Base-by-base conservation (phyloP, 345 rosid genomes). In the Laguncularia racemosa region DNA sequence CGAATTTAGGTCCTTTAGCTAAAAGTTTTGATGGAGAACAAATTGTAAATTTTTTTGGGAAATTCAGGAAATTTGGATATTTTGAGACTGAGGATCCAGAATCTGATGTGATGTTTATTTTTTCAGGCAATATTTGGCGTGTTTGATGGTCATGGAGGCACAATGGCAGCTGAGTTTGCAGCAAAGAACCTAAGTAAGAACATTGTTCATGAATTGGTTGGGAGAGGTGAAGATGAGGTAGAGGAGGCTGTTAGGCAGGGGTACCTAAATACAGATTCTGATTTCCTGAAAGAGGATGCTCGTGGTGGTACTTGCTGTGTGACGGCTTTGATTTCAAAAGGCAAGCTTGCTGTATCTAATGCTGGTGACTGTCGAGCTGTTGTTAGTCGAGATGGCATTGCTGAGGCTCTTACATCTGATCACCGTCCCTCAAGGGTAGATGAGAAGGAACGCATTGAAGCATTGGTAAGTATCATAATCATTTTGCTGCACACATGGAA, bases 361-460 rank as follows among this genome's bases (percentile, higher is more conserved):
- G 93, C 83, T 0, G 98, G 96, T 17, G 96, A 92, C 53, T 92
- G 96, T 59, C 95, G 98, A 11, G 95, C 98, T 50, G 98, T 92
- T 52, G 60, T 92, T 78, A 83, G 98, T 70, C 60, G 65, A 7
- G 84, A 78, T 59, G 96, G 98, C 19, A 63, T 69, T 0, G 95
- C 95, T 0, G 76, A 88, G 75, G 86, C 93, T 17, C 82, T 92
- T 1, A 86, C 98, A 13, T 78, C 85, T 14, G 98, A 92, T 48
- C 98, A 92, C 68, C 76, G 93, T 16, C 91, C 95, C 13, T 77
- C 80, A 0, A 77, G 98, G 80, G 81, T 81, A 53, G 98, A 92
- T 46, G 98, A 92, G 59, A 76, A 71, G 65, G 59, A 62, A 57
- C 70, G 98, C 70, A 84, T 92, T 45, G 85, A 81, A 67, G 73